Percentiles rank a stretch among this genome's conserved stretches.
phyloP scores from a whole-genome alignment of 371 early-diverging fungal species.

The Amoeboaphelidium occidentale region DNA sequence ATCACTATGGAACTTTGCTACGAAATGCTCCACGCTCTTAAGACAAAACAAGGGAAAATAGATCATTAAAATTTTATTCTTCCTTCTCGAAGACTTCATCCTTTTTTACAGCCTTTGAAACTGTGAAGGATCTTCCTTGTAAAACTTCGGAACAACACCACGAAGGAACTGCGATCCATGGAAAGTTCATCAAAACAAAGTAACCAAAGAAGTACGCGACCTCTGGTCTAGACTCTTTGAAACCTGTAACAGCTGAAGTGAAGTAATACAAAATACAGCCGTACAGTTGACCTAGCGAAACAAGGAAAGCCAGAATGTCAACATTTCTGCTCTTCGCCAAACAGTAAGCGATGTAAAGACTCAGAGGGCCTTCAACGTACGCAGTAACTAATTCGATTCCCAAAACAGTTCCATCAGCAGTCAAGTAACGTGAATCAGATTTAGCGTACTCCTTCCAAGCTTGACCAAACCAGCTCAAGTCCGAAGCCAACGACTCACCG shows the following conservation, averaged over 20 bases:
- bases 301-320: conserved; percentile 36
- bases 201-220: conserved; percentile 50
- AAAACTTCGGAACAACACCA: no score
- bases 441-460: conserved; percentile 79
- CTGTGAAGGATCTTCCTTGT: no score
- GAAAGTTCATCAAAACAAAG: conserved; percentile 37
- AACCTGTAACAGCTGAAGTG: conserved; percentile 33
- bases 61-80: no score
- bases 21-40: no score
- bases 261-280: conserved; percentile 43
- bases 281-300: conserved; percentile 46
- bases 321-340: conserved; percentile 27
- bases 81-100: no score
- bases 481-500: conserved; percentile 30
- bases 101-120: no score
- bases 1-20: no score
- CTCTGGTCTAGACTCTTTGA: conserved; percentile 30
- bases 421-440: conserved; percentile 63
- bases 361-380: conserved; percentile 37
- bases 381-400: conserved; percentile 69
- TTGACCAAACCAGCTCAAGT: conserved; percentile 35
- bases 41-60: no score
- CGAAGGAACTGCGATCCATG: conserved; percentile 50
- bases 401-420: conserved; percentile 42
- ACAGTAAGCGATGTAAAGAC: conserved; percentile 33